Evolutionary conservation across 192 early-diverging fungal genomes (phyloP).

Genomic region (Coemansia sp.): DNA sequence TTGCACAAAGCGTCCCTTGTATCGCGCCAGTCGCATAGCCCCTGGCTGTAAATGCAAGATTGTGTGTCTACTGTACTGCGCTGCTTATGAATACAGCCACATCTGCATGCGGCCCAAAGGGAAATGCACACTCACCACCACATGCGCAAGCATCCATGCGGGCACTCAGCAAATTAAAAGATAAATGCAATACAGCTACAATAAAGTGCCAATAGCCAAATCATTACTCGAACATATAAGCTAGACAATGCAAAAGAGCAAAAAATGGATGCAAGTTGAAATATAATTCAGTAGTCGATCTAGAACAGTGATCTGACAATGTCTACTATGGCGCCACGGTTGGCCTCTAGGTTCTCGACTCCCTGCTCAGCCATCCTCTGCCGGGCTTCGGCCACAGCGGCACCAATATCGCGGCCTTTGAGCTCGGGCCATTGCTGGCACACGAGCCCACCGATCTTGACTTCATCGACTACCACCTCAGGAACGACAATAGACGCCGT

Average conservation of each 20-base stretch:
- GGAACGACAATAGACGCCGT: slow-evolving; percentile 21
- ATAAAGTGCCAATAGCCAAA: too few relatives aligned
- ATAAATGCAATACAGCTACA: too few relatives aligned
- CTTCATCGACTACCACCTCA: slow-evolving; percentile 9
- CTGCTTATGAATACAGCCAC: too few relatives aligned
- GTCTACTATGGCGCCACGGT: slow-evolving; percentile 17
- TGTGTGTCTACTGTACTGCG: too few relatives aligned
- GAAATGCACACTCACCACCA: too few relatives aligned
- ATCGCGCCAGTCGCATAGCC: too few relatives aligned
- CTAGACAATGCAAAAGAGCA: background rate
- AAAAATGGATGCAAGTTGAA: background rate
- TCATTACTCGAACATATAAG: too few relatives aligned
- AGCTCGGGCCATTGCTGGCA: slow-evolving; percentile 38
- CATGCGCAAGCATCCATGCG: too few relatives aligned
- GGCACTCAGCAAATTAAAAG: too few relatives aligned
- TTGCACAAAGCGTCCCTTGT: too few relatives aligned
- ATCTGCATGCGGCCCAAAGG: too few relatives aligned
- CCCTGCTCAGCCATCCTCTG: slow-evolving; percentile 23
- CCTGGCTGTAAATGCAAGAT: too few relatives aligned
- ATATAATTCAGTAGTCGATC: background rate
- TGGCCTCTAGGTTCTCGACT: slow-evolving; percentile 27
- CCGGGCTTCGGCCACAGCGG: slow-evolving; percentile 17
- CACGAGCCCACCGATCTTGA: slow-evolving; percentile 42
- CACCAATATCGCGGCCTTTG: slow-evolving; percentile 28
- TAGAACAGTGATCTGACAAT: slow-evolving; percentile 25